Base-by-base conservation (phyloP, 2,329 filamentous ascomycete species). In the Fusarium pseudograminearum region DNA sequence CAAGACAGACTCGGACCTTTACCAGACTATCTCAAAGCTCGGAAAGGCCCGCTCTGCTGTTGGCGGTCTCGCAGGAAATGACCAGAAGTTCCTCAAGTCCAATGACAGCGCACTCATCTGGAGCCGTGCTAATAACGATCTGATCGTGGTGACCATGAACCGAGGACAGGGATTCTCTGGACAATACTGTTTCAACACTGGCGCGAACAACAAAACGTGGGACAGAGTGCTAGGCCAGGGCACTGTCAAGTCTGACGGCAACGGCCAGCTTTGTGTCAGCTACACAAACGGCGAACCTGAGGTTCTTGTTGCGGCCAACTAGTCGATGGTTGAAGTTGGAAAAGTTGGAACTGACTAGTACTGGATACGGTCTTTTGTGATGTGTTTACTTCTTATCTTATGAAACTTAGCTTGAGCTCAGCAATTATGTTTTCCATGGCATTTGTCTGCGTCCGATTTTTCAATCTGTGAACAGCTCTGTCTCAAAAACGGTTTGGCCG, bases 1-100 rank as follows among this genome's bases (percentile, higher is more conserved):
- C 38, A 83, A 53, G 18, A 71, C 68, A 18, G 20, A 62, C 2
- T 28, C 60, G 0, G 68, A 71, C 8, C 34, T 71, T 0, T 71
- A 71, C 11, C 59, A 71, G 20, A 56, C 65, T n/a, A 65, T 71
- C 8, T 71, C 68, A 2, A 57, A 47, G 6, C 60, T 71, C 1
- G 70, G 68, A n/a, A 61, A 45, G 3, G 68, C 68, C 5, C 64
- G 68, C 5, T 36, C 64, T 1, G 44, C 65, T 0, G 64, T 56
- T 2, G 68, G 68, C 1, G 68, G 68, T 2, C 53, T 71, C 0
- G 53, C 18, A 14, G 45, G 36, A 11, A 45, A 71, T 7, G 68
- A 71, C 1, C 68, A 71, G 18, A 60, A 61, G 40, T 65, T 69
- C 46, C 56, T 71, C 15, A 48, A 51, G 28, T 63, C 66, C 5